Conservation (phyloP, 371 early-diverging fungal species). For the Mortierella sp. region DNA sequence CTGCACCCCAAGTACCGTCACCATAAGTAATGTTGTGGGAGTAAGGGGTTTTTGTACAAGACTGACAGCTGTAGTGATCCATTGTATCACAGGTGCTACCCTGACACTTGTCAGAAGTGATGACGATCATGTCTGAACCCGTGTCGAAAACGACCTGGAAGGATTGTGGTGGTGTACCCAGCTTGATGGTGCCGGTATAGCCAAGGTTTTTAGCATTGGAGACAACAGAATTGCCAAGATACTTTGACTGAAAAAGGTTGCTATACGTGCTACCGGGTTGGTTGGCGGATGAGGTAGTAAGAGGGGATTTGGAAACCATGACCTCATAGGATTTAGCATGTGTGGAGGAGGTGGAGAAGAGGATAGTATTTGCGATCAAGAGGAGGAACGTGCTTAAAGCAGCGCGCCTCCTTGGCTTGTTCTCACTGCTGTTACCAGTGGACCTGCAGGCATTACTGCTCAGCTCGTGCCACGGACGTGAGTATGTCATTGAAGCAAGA, state of each 20-base stretch:
- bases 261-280: background rate
- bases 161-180: constrained; percentile 51
- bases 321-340: constrained; percentile 25
- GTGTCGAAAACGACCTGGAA: constrained; percentile 56
- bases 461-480: background rate
- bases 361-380: constrained; percentile 15
- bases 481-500: background rate
- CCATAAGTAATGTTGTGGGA: constrained; percentile 56
- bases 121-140: constrained; percentile 54
- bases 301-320: constrained; percentile 21
- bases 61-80: constrained; percentile 43
- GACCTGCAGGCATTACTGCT: background rate
- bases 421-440: background rate
- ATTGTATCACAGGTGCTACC: constrained; percentile 39
- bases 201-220: constrained; percentile 47
- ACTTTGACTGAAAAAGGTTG: constrained; percentile 35
- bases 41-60: constrained; percentile 42
- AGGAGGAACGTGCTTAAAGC: constrained; percentile 16
- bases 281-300: background rate
- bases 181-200: constrained; percentile 43
- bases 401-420: background rate
- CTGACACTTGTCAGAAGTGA: constrained; percentile 50
- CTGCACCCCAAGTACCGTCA: constrained; percentile 53
- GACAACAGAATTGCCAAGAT: constrained; percentile 35
- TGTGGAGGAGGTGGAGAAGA: constrained; percentile 18